Conservation (phyloP, 164 flowering plant species). For the Annona cherimola region DNA sequence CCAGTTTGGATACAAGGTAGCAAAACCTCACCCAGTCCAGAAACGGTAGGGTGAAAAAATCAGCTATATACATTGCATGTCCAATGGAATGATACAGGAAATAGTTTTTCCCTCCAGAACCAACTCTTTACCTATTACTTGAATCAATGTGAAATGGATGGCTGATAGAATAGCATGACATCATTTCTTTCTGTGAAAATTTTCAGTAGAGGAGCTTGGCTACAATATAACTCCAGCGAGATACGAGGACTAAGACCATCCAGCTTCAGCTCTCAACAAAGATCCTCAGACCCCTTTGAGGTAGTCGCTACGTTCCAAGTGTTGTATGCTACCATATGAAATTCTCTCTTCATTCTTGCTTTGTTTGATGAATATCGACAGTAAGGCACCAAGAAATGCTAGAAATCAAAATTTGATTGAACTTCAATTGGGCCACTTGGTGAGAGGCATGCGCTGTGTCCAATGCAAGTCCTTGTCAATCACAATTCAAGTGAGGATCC, state of each 20-base stretch:
- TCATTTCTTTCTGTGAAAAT: neutral
- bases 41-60: too few relatives aligned
- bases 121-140: neutral
- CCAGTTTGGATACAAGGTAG: too few relatives aligned
- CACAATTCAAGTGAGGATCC: neutral
- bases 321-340: neutral
- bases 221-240: conserved; percentile 35
- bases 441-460: neutral
- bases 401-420: neutral
- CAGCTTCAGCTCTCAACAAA: conserved; percentile 29
- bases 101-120: neutral
- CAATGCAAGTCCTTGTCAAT: neutral
- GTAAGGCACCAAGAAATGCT: neutral
- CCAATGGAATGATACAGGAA: too few relatives aligned
- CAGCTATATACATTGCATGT: too few relatives aligned
- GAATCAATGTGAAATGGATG: neutral
- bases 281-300: conserved; percentile 38
- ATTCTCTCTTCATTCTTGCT: neutral
- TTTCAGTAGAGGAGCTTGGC: conserved; percentile 45
- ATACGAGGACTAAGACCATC: conserved; percentile 28
- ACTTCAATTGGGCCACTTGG: neutral
- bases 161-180: neutral
- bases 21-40: too few relatives aligned
- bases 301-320: conserved; percentile 17
- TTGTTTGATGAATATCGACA: neutral